These are phyloP conservation scores for Capsicum rhomboideum DNA, from an alignment of 257 asterid species.

Conservation along the genomic window DNA sequence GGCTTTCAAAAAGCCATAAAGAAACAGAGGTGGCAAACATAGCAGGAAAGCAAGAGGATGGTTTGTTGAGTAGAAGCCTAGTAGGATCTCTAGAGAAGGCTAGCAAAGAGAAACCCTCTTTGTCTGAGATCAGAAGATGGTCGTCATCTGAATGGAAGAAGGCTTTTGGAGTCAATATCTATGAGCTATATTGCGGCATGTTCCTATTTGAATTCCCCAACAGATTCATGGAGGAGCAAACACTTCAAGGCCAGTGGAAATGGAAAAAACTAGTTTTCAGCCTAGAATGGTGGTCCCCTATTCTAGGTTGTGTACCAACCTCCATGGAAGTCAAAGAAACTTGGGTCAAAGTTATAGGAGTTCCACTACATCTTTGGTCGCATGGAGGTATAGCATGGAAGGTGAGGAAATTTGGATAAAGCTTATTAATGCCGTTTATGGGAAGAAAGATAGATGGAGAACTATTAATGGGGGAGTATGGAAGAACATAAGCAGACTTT, in stretches of 20 bases:
- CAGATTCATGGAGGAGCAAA: not conserved
- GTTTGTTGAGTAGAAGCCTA: not conserved
- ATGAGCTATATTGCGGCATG: not conserved
- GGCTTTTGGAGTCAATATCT: not conserved
- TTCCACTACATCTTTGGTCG: not conserved
- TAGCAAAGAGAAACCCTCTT: not conserved
- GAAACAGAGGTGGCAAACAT: not conserved
- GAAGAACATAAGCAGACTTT: too few relatives aligned
- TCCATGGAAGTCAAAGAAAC: not conserved
- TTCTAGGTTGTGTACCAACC: not conserved
- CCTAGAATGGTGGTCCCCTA: not conserved
- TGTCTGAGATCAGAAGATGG: not conserved
- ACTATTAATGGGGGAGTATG: too few relatives aligned
- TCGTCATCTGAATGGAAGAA: not conserved
- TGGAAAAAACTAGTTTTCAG: not conserved
- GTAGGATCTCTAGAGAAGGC: not conserved
- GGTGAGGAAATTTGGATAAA: too few relatives aligned
- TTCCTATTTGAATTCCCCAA: not conserved
- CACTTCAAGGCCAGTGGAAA: not conserved
- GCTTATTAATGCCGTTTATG: too few relatives aligned
- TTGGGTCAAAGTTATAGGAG: not conserved
- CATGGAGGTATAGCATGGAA: too few relatives aligned
- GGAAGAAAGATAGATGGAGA: too few relatives aligned
- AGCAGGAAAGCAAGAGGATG: not conserved
- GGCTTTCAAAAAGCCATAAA: not conserved